Evolutionary conservation across 306 rosid genomes (phyloP).

Genomic region (Mucuna pruriens): DNA sequence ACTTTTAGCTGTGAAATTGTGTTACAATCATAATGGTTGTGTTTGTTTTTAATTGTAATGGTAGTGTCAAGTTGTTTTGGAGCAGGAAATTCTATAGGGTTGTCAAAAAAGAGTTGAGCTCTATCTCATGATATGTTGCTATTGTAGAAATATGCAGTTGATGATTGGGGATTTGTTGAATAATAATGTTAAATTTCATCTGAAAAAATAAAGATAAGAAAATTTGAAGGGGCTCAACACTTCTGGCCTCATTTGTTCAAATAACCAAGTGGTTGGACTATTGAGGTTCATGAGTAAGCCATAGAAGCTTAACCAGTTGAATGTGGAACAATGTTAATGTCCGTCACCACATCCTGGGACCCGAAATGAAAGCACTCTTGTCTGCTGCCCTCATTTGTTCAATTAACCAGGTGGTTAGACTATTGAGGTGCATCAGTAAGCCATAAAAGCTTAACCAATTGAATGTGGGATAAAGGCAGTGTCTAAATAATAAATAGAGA

Average conservation of each 20-base stretch:
- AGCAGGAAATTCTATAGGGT: neutral
- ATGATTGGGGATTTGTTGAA: neutral
- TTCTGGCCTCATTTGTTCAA: neutral
- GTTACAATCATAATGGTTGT: neutral
- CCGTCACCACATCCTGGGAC: neutral
- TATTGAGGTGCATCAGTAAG: neutral
- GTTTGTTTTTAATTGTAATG: neutral
- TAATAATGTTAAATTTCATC: neutral
- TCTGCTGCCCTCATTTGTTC: neutral
- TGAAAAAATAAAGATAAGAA: neutral
- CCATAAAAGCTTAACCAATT: neutral
- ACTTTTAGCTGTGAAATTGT: neutral
- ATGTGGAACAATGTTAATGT: neutral
- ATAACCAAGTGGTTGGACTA: neutral
- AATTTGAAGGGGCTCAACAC: neutral
- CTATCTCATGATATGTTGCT: neutral
- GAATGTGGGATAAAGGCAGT: neutral
- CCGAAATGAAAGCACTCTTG: neutral
- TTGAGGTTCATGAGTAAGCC: neutral
- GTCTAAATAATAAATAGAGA: neutral
- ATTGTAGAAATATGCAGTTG: neutral
- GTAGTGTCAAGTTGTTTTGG: neutral
- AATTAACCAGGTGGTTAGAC: neutral
- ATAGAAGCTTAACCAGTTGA: neutral
- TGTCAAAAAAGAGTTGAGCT: neutral